Conservation (phyloP, 2,329 filamentous ascomycete species). For the Monascus ruber region DNA sequence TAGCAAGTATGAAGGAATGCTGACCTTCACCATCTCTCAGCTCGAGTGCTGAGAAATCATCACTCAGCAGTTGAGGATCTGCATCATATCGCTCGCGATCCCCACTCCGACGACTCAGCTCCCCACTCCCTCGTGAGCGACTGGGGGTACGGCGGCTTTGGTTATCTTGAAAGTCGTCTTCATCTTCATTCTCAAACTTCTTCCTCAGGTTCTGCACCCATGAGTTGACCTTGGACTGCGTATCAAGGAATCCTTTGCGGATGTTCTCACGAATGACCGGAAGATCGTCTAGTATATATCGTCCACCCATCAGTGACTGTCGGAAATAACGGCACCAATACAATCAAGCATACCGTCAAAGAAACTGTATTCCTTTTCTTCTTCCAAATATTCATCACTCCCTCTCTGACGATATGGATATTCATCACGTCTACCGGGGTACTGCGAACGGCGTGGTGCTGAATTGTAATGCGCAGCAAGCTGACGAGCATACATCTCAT, state of each 20-base stretch:
- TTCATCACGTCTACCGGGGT: constrained; percentile 21
- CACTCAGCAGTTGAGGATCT: constrained; percentile 77
- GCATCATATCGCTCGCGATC: constrained; percentile 91
- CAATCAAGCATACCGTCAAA: constrained; percentile 51
- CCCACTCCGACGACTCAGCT: constrained; percentile 59
- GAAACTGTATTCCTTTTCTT: constrained; percentile 74
- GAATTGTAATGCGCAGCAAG: constrained; percentile 79
- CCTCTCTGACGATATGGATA: constrained; percentile 38
- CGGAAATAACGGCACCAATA: not conserved
- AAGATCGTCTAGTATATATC: constrained; percentile 57
- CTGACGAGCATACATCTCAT: constrained; percentile 84
- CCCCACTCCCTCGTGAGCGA: constrained; percentile 49
- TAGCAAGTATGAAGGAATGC: constrained; percentile 1
- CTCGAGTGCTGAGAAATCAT: constrained; percentile 67
- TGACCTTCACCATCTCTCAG: constrained; percentile 50
- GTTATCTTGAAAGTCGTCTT: constrained; percentile 43
- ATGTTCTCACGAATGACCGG: constrained; percentile 88
- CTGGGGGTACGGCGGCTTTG: constrained; percentile 27
- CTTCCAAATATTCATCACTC: constrained; percentile 42
- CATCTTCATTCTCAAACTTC: constrained; percentile 79
- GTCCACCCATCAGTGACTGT: constrained; percentile 6
- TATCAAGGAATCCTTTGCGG: constrained; percentile 87
- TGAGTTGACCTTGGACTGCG: constrained; percentile 80
- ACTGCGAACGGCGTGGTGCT: constrained; percentile 20
- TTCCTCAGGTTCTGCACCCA: constrained; percentile 92